Conservation (phyloP, 192 early-diverging fungal species). For the Fimicolochytrium jonesii region DNA sequence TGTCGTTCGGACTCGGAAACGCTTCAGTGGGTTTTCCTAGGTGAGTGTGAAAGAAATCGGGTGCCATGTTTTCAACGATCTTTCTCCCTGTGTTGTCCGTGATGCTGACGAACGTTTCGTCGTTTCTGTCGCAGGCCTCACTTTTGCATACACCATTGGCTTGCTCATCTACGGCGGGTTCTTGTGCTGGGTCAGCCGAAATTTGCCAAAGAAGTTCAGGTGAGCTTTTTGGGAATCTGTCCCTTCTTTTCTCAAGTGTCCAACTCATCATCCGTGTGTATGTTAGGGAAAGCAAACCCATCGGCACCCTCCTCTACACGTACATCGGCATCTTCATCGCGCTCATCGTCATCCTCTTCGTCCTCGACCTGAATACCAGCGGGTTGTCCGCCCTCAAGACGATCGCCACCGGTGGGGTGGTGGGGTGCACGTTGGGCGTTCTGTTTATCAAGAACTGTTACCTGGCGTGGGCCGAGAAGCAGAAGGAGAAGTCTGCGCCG, state of each 20-base stretch:
- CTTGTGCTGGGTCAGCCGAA: conserved; percentile 6
- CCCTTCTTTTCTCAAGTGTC: neutral
- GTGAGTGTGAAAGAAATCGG: neutral
- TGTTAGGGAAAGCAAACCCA: conserved; percentile 5
- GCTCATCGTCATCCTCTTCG: neutral
- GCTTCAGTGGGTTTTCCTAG: neutral
- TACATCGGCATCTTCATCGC: neutral
- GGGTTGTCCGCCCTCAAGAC: neutral
- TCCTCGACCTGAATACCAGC: neutral
- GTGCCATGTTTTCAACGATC: no score
- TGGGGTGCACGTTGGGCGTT: neutral
- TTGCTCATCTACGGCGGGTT: neutral
- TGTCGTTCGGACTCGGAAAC: neutral
- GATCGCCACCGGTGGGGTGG: conserved; percentile 3
- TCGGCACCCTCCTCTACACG: conserved; percentile 1
- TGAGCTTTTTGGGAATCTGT: neutral
- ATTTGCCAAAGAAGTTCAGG: conserved; percentile 10
- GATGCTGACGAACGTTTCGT: no score
- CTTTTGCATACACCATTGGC: conserved; percentile 1
- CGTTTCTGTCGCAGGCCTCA: neutral
- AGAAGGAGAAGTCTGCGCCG: neutral
- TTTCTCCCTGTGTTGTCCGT: no score
- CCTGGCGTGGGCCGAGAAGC: neutral
- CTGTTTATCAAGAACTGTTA: conserved; percentile 18
- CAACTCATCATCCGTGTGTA: neutral